phyloP scores from a whole-genome alignment of 768 basidiomycete species.

The Tephrocybe sp. region DNA sequence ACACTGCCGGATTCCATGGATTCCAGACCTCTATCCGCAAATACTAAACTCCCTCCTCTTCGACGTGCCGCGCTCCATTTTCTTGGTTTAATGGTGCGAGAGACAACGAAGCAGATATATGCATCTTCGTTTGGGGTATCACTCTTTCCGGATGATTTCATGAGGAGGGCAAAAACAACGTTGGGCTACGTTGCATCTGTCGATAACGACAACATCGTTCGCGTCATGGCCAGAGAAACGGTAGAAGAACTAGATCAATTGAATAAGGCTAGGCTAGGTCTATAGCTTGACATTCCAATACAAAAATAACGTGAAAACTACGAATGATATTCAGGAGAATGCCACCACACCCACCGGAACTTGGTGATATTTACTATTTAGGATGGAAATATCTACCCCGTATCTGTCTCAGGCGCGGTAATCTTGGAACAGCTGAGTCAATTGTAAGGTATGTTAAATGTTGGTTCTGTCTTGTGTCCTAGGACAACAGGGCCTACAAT shows the following conservation, averaged over 20 bases:
- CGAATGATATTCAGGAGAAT: no score
- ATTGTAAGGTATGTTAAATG: slow-evolving; percentile 60
- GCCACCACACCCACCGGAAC: no score
- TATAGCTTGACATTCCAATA: slow-evolving; percentile 19
- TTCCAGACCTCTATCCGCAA: slow-evolving; percentile 51
- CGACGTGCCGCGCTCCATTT: slow-evolving; percentile 88
- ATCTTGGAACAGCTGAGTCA: slow-evolving; percentile 77
- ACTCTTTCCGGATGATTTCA: slow-evolving; percentile 32
- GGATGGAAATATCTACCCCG: slow-evolving; percentile 59
- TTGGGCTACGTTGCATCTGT: slow-evolving; percentile 66
- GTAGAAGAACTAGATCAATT: slow-evolving; percentile 52
- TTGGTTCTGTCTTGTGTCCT: slow-evolving; percentile 46
- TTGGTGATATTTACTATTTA: no score
- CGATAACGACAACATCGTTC: slow-evolving; percentile 70
- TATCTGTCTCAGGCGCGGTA: slow-evolving; percentile 88
- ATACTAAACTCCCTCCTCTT: slow-evolving; percentile 73
- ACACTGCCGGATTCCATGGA: slow-evolving; percentile 39
- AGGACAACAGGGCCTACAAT: slow-evolving; percentile 12
- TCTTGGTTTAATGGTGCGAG: slow-evolving; percentile 65
- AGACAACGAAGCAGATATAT: slow-evolving; percentile 50
- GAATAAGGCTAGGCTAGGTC: slow-evolving; percentile 41
- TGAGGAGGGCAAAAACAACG: slow-evolving; percentile 55
- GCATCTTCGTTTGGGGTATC: slow-evolving; percentile 31
- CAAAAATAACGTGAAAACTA: no score
- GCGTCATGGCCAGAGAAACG: slow-evolving; percentile 76